Base-by-base conservation (phyloP, 2,329 filamentous ascomycete species). In the Orbilia blumenaviensis region DNA sequence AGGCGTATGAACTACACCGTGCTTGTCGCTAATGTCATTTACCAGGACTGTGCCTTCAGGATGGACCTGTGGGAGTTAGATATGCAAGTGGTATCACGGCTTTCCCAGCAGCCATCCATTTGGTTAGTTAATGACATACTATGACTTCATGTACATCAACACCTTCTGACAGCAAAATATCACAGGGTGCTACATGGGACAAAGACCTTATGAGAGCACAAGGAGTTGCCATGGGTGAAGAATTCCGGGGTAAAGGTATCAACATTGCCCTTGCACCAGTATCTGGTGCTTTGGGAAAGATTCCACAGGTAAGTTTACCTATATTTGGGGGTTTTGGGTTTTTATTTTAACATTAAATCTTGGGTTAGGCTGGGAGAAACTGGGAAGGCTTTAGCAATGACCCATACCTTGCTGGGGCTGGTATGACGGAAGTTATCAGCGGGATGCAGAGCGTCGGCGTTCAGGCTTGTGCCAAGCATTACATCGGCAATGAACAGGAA, bases 391-490 rank as follows among this genome's bases (percentile, higher is more conserved):
- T 87, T 84, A 89, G 89, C 3, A 89, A 91, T 2, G 92, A 95
- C 80, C 92, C 92, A 0, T 90, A 91, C 12, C 85, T 93, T 63
- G 89, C 92, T 62, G 93, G 91, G 62, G 85, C 90, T 78, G 88
- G 89, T 64, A 90, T 94, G 79, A 88, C 88, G 38, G 86, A 91
- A 81, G 92, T 90, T 0, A 87, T 96, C 76, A 87, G 88, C 81
- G 93, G 93, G 76, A 94, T 96, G 48, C 93, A 96, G 81, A 88
- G 90, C 80, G 89, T 90, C 12, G 92, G 92, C 81, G 88, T 94
- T 63, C 91, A 96, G 83, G 92, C 93, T 76, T 93, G 91, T 80
- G 90, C 91, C 52, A 94, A 94, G 85, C 68, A 67, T 18, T 74
- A 44, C 41, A 78, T 83, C 46, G 87, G 85, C 14, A 88, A 86